Evolutionary conservation across 129 eudicot genomes (phyloP).

Genomic region (Tagetes erecta): DNA sequence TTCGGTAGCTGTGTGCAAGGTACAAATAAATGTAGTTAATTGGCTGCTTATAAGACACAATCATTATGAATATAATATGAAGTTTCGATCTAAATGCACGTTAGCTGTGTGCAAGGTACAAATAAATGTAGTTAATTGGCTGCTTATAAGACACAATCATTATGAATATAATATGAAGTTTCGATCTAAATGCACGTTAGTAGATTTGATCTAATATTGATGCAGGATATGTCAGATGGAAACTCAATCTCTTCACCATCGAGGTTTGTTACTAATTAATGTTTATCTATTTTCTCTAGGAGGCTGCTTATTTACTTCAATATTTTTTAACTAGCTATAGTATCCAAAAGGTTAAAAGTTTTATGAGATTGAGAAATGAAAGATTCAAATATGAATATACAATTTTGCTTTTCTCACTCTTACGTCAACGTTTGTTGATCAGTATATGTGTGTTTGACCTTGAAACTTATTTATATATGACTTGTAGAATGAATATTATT

Average conservation of each 20-base stretch:
- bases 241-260: constrained; percentile 28
- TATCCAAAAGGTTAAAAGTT: not conserved
- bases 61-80: not conserved
- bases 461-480: not conserved
- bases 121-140: not conserved
- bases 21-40: constrained; percentile 12
- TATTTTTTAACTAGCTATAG: not conserved
- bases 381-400: not conserved
- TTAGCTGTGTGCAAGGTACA: constrained; percentile 71
- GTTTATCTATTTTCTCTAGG: not conserved
- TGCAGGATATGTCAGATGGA: constrained; percentile 38
- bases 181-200: not conserved
- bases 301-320: not conserved
- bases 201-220: not conserved
- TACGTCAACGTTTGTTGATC: not conserved
- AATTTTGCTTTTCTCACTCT: not conserved
- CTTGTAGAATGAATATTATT: not conserved
- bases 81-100: constrained; percentile 7
- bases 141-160: not conserved
- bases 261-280: not conserved
- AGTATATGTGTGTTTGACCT: not conserved
- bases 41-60: not conserved
- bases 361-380: not conserved
- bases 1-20: constrained; percentile 72
- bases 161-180: not conserved